Evolutionary conservation across 768 basidiomycete species (phyloP), one percentile per base, ranked within the genome.

Genomic region (Boletus vermiculosoides): DNA sequence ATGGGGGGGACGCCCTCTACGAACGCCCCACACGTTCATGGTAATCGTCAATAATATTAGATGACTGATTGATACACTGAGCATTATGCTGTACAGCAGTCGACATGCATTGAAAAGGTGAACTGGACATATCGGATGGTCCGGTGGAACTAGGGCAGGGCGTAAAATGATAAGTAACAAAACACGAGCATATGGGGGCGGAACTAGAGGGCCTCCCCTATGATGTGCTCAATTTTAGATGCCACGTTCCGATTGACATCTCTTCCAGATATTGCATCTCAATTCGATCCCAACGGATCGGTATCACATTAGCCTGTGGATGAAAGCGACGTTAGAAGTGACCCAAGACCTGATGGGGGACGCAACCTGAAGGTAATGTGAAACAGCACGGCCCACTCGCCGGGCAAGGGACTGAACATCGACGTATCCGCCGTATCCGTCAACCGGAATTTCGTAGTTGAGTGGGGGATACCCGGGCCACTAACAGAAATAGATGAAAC

Each of bases 371-470:
- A 90, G 77, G 69, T 87, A 90, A 66, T 90, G 88, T 49, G 86
- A 78, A 69, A 85, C 86, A 47, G 86, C 87, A 59, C 88, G 78
- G 16, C 83, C 83, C 47, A 87, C 81, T 52, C 88, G 78, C 64
- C 88, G 78, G 47, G 84, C 83, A 30, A 90, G 79, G 6, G 86
- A 85, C 69, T 83, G 79, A 36, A 90, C 74, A 64, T 83, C 83
- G 40, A 86, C 80, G 45, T 82, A 83, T 31, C 86, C 83, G 54
- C 83, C 80, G 63, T 86, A 86, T 12, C 79, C 79, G 61, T 88
- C 86, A 44, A 89, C 73, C 1, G 88, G 88, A 44, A 90, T 83
- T 66, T 89, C 85, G 61, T 89, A 90, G 41, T 85, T 88, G 69
- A 88, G 78, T 10, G 87, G 80, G 41, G 78, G 71, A 64, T 88